Base-by-base conservation (phyloP, 768 basidiomycete species). In the Serendipita sp. region DNA sequence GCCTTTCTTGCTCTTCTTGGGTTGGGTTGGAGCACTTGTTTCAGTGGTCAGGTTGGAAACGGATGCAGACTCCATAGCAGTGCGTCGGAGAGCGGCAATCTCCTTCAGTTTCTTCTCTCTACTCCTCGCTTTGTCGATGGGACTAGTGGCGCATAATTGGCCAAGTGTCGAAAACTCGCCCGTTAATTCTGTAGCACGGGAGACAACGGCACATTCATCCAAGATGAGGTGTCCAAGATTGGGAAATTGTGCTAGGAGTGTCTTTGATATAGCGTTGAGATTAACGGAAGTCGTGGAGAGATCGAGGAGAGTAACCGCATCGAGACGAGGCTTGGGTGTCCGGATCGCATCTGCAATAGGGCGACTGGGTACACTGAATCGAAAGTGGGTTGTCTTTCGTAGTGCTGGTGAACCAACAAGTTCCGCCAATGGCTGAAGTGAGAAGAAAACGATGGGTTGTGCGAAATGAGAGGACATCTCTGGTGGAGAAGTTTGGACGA, bases 391-490 rank as follows among this genome's bases (percentile, higher is more conserved):
- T 51, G 87, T 75, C 45, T 74, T 69, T 11, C 65, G 63, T n/a
- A 79, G 72, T 10, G 79, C 73, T 0, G 76, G 74, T 0, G 83
- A 81, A 37, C 71, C 68, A 1, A 77, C 73, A 58, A 89, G 73
- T 1, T 71, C 71, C 0, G 78, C 74, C 62, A 94, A 73, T 45
- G 78, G 72, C 44, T 85, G 81, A 64, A 95, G 76, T 46, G 79
- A 80, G 72, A 88, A 88, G 75, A 93, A 91, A 2, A 92, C 89
- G 67, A 96, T 79, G 0, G 93, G 93, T 70, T 95, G 93, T 1
- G 92, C 93, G 67, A 88, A 87, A 41, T 75, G 69, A 15, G 0
- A 76, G 74, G 1, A 86, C 72, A 15, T 66, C 56, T 10, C 71
- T 24, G 56, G 56, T 16, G 3, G 56, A 24, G 35, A 3, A 8